Evolutionary conservation across 2,329 filamentous ascomycete species (phyloP).

Genomic region (Clarireedia homoeocarpa): DNA sequence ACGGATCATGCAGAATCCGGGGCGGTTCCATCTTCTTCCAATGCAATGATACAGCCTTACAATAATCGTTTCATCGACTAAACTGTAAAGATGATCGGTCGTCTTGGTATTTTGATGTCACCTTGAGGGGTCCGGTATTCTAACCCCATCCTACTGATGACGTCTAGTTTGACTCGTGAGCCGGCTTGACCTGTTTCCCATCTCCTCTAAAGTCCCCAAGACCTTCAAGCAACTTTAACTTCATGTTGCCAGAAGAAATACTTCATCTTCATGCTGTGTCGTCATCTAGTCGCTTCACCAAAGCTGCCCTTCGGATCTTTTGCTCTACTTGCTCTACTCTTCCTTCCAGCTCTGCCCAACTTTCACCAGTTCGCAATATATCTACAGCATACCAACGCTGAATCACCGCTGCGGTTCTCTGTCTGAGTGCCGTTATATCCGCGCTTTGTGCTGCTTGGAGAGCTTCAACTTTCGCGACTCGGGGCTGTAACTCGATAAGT

Average conservation of each 20-base stretch:
- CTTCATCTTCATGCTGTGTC: conserved; percentile 14
- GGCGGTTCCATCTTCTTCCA: background rate
- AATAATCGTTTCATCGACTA: background rate
- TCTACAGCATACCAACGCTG: conserved; percentile 28
- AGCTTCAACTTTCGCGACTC: conserved; percentile 26
- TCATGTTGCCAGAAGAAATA: conserved; percentile 11
- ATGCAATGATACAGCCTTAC: background rate
- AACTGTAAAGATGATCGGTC: background rate
- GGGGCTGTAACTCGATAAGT: conserved; percentile 28
- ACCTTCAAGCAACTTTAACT: conserved; percentile 11
- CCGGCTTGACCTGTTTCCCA: background rate
- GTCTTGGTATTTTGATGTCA: background rate
- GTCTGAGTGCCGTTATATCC: conserved; percentile 25
- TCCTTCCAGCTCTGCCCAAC: conserved; percentile 28
- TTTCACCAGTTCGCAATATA: conserved; percentile 26
- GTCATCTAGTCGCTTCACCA: conserved; percentile 18
- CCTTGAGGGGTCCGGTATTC: background rate
- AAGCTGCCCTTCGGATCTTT: conserved; percentile 18
- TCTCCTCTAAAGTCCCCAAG: background rate
- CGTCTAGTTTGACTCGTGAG: background rate
- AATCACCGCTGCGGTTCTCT: conserved; percentile 25
- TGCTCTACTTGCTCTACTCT: conserved; percentile 26
- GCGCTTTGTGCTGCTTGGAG: conserved; percentile 26
- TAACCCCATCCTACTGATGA: background rate
- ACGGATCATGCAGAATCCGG: conserved; percentile 2